These are phyloP conservation scores for Naganishia sp. DNA, from an alignment of 1,284 basidiomycete species.

Conservation along the genomic window DNA sequence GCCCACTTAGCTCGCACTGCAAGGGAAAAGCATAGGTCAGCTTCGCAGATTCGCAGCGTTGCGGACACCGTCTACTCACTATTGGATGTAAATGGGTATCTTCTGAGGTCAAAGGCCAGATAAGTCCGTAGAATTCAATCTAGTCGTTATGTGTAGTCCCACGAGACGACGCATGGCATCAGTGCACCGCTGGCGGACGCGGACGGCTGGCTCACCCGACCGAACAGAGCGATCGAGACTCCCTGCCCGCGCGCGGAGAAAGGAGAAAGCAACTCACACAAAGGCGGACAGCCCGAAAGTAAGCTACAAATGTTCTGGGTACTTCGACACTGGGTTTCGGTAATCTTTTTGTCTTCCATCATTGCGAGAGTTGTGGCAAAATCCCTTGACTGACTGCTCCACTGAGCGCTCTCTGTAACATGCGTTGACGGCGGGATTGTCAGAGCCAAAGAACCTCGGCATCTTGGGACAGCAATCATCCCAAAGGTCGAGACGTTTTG, in stretches of 20 bases:
- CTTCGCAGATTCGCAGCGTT: too few species aligned
- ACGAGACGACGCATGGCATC: neutral
- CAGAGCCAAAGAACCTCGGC: too few species aligned
- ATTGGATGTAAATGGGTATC: conserved; percentile 1
- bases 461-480: too few species aligned
- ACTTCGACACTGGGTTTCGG: neutral
- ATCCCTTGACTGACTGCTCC: too few species aligned
- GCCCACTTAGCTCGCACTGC: conserved; percentile 36
- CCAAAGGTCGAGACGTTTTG: too few species aligned
- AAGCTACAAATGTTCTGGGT: neutral
- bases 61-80: neutral
- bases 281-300: neutral
- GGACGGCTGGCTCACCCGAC: neutral
- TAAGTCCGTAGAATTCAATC: neutral
- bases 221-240: conserved; percentile 1
- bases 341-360: neutral
- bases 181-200: conserved; percentile 3
- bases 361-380: too few species aligned
- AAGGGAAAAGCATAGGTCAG: neutral
- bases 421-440: too few species aligned
- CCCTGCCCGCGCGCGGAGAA: neutral
- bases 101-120: neutral
- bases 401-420: too few species aligned
- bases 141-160: conserved; percentile 23
- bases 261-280: neutral